Base-by-base conservation (phyloP, 1,284 basidiomycete species). In the Papiliotrema fonsecae region DNA sequence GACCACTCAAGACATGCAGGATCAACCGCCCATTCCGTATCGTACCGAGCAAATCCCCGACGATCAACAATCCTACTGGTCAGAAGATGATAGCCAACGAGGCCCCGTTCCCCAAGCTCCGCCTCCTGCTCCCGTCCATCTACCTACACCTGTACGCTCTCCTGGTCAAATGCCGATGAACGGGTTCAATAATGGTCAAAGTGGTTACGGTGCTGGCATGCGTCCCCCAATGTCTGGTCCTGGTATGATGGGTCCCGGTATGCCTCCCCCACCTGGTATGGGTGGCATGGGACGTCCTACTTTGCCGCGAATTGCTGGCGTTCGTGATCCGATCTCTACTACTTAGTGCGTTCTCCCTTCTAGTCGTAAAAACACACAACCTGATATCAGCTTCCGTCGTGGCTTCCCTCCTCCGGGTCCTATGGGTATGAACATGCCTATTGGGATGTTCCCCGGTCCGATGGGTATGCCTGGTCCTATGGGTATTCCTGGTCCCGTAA, bases 261-360 rank as follows among this genome's bases (percentile, higher is more conserved):
- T 60, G 54, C 58, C 55, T 38, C 60, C 51, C 18, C 52, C 49
- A 13, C 62, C 62, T 9, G 61, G 59, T 30, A 51, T 54, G 28
- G 50, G 44, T 13, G 60, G 63, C 9, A 56, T 66, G 55, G 57
- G 62, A 34, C 49, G 65, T 42, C 59, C 61, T 14, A 60, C 62
- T 11, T 42, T 67, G 38, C 65, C 66, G 39, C 57, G 64, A 16
- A 65, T 67, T 40, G 70, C 62, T 44, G 62, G 65, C 51, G 59
- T 64, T 41, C 59, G 70, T 25, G 65, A 70, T 56, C 68, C 70
- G 6, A 69, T 72, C 41, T 69, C 69, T 32, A 70, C 69, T 40
- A 72, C 69, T 34, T 72, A 72, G 65, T 70, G 40, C 60, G 67
- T 56, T 2, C 2, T 13, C 11, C 13, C 30, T n/a, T 3, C 4